Evolutionary conservation across 2,329 filamentous ascomycete species (phyloP).

Genomic region (Scedosporium boydii): DNA sequence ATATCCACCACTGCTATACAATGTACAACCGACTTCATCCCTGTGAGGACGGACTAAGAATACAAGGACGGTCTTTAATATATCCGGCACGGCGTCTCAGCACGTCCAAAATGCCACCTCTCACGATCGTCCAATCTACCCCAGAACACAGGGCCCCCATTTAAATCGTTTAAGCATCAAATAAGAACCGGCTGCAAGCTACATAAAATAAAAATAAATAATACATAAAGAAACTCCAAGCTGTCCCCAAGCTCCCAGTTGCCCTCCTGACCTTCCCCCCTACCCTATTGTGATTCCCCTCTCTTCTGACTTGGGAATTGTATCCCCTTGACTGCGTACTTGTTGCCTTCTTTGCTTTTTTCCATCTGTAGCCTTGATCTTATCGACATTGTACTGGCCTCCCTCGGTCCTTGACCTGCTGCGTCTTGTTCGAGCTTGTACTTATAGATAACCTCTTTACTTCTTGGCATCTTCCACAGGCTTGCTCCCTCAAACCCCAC

Average conservation of each 20-base stretch:
- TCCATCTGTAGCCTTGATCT: neutral
- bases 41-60: too few relatives aligned
- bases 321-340: neutral
- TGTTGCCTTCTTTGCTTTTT: neutral
- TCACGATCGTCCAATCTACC: slow-evolving; percentile 5
- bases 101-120: slow-evolving; percentile 5
- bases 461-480: neutral
- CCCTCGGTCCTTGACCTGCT: neutral
- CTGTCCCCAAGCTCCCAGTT: neutral
- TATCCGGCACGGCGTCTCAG: slow-evolving; percentile 3
- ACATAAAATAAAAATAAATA: neutral
- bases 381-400: too few relatives aligned
- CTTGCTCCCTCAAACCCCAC: neutral
- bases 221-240: neutral
- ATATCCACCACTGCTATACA: too few relatives aligned
- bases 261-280: neutral
- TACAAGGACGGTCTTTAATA: neutral
- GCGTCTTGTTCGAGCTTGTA: neutral
- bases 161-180: neutral
- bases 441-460: neutral
- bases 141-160: neutral
- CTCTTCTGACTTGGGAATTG: too few relatives aligned
- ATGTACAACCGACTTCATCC: too few relatives aligned
- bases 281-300: neutral
- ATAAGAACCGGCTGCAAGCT: neutral